Base-by-base conservation (phyloP, 805 yeast species). In the Yarrowia divulgata region DNA sequence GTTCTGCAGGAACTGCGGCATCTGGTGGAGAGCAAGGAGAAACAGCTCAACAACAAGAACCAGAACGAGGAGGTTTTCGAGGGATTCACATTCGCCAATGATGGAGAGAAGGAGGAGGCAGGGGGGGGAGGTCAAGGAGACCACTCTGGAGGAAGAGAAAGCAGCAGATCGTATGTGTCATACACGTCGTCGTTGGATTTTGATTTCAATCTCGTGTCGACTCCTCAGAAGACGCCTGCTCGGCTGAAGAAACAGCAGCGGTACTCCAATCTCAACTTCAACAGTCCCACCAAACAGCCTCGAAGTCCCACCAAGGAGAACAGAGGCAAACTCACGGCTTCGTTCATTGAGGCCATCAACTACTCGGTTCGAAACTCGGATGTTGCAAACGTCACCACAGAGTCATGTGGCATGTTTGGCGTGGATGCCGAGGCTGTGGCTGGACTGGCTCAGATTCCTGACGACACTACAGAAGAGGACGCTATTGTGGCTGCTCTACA, bases 391-490 rank as follows among this genome's bases (percentile, higher is more conserved):
- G 32, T n/a, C 9, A 45, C 50, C 9, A 45, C 50, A 2, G 52
- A 45, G 50, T 60, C 66, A 18, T 60, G 66, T 34, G 66, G 66
- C 14, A 60, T 60, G 66, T 60, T 60, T 60, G 66, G 66, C 7
- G 66, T 63, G 64, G 80, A 85, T 39, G 78, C 82, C n/a, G 85
- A 83, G 4, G 89, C 87, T 1, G 87, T 90, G 57, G 90, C 89
- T 50, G 91, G 88, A 74, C 82, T 93, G 60, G 96, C 96, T 0
- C 90, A 90, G 7, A 87, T 93, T 64, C 94, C 97, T 0, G 97
- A 94, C 76, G 93, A 89, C 58, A 83, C 88, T 0, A 80, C 85
- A 50, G 85, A 83, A 37, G 86, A 84, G 18, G 90, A 91, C 77
- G 97, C 97, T 0, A 81, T 93, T 14, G 84, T 83, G 66, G 86